Evolutionary conservation across 129 eudicot genomes (phyloP).

Genomic region (Flaveria bidentis): DNA sequence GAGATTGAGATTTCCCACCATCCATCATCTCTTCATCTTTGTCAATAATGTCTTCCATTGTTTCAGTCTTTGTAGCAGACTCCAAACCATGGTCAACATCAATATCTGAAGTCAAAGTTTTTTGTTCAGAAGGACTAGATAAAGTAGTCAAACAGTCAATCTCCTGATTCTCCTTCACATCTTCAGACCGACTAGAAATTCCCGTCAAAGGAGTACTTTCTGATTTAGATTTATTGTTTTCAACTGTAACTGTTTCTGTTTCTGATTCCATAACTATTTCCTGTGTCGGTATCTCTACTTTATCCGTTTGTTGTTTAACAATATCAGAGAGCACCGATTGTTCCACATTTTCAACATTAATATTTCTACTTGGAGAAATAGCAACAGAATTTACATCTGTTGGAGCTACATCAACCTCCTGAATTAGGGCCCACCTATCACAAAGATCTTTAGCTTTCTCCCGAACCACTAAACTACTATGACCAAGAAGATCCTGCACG

Average conservation of each 20-base stretch:
- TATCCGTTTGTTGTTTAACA: slow-evolving; percentile 28
- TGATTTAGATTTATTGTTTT: background rate
- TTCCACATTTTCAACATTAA: slow-evolving; percentile 35
- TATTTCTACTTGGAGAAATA: slow-evolving; percentile 21
- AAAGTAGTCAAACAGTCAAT: slow-evolving; percentile 26
- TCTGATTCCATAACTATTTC: slow-evolving; percentile 29
- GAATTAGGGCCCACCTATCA: slow-evolving; percentile 49
- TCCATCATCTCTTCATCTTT: slow-evolving; percentile 40
- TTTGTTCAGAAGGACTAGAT: slow-evolving; percentile 25
- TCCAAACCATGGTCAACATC: slow-evolving; percentile 37
- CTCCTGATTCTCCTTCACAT: slow-evolving; percentile 43
- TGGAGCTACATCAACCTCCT: slow-evolving; percentile 26
- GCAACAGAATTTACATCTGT: slow-evolving; percentile 27
- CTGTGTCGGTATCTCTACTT: slow-evolving; percentile 25
- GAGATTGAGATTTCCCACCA: slow-evolving; percentile 28
- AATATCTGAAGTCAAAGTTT: slow-evolving; percentile 26
- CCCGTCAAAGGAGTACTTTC: no score
- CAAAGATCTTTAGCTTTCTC: slow-evolving; percentile 58
- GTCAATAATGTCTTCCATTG: slow-evolving; percentile 28
- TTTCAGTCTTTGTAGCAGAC: slow-evolving; percentile 29
- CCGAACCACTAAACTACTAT: slow-evolving; percentile 46
- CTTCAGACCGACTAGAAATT: slow-evolving; percentile 19
- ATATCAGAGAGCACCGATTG: slow-evolving; percentile 1
- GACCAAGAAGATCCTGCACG: slow-evolving; percentile 51
- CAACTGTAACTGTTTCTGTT: slow-evolving; percentile 25